These are phyloP conservation scores for Ceratocystis ficicola DNA, from an alignment of 2,329 filamentous ascomycete species.

Conservation along the genomic window DNA sequence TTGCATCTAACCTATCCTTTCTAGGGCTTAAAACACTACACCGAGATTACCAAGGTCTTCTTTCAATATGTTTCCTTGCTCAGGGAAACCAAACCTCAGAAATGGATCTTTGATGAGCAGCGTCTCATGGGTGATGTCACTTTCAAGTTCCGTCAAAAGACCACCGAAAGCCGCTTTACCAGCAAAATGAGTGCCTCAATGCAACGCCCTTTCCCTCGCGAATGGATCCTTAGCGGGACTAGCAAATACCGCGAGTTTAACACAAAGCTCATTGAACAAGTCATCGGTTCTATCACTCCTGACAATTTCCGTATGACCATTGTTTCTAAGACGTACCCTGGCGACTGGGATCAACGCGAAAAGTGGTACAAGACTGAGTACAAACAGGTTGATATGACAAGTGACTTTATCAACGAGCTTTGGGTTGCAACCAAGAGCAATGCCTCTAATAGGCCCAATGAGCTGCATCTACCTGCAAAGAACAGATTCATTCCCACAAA, in stretches of 20 bases:
- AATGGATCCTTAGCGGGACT: slow-evolving; percentile 75
- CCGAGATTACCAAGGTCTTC: slow-evolving; percentile 67
- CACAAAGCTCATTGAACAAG: slow-evolving; percentile 59
- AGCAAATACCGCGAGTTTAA: slow-evolving; percentile 70
- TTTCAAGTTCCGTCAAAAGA: slow-evolving; percentile 92
- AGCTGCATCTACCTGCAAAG: slow-evolving; percentile 75
- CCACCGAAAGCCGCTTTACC: slow-evolving; percentile 75
- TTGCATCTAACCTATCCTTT: slow-evolving; percentile 22
- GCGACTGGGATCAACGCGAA: slow-evolving; percentile 75
- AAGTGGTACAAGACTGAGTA: slow-evolving; percentile 98
- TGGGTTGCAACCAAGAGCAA: slow-evolving; percentile 48
- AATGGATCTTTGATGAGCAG: slow-evolving; percentile 92
- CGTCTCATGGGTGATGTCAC: slow-evolving; percentile 83
- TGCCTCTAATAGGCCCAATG: slow-evolving; percentile 47
- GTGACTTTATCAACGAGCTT: slow-evolving; percentile 61
- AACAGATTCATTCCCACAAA: slow-evolving; percentile 95
- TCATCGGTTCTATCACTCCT: slow-evolving; percentile 60
- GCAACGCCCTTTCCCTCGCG: slow-evolving; percentile 78
- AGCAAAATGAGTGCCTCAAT: slow-evolving; percentile 75
- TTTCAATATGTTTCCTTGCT: slow-evolving; percentile 90
- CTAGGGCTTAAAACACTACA: slow-evolving; percentile 61
- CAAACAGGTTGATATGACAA: slow-evolving; percentile 64
- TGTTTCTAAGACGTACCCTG: slow-evolving; percentile 71
- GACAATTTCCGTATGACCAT: slow-evolving; percentile 84
- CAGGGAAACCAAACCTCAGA: slow-evolving; percentile 62